Conservation (phyloP, 371 early-diverging fungal genomes). For the Actinomortierella wolfii region DNA sequence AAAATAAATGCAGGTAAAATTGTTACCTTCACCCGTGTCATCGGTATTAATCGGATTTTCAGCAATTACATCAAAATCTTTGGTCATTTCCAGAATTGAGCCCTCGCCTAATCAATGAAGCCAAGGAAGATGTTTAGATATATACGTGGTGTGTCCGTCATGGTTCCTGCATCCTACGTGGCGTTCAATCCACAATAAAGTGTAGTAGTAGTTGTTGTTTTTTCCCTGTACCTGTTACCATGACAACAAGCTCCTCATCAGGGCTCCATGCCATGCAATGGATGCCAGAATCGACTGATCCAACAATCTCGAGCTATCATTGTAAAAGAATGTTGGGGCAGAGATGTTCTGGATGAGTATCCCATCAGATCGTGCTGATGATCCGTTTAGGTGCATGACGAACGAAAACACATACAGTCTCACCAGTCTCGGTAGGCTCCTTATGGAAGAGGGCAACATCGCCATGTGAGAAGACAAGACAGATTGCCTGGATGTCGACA, state of each 20-base stretch:
- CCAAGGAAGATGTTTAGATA: neutral
- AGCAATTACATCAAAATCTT: slow-evolving; percentile 87
- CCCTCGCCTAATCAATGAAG: slow-evolving; percentile 58
- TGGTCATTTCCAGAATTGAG: slow-evolving; percentile 88
- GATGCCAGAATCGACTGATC: slow-evolving; percentile 83
- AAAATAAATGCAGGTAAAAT: neutral
- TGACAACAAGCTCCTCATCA: slow-evolving; percentile 85
- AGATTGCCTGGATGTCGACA: slow-evolving; percentile 68
- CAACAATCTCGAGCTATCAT: slow-evolving; percentile 66
- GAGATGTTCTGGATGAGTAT: too few species aligned
- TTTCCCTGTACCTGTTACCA: slow-evolving; percentile 69
- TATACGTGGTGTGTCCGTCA: too few species aligned
- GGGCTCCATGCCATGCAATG: slow-evolving; percentile 88
- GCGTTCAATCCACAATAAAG: neutral
- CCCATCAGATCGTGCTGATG: neutral
- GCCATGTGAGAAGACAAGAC: slow-evolving; percentile 67
- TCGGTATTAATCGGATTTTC: slow-evolving; percentile 76
- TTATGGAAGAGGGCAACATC: slow-evolving; percentile 72
- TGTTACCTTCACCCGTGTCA: slow-evolving; percentile 69
- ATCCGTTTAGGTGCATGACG: too few species aligned
- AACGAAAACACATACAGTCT: slow-evolving; percentile 54
- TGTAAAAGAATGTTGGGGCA: neutral
- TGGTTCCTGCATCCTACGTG: neutral
- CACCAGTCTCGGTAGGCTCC: slow-evolving; percentile 55
- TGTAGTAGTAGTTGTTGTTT: neutral